These are phyloP conservation scores for Rhizopogon parksii DNA, from an alignment of 1,284 basidiomycete genomes.

Conservation along the genomic window DNA sequence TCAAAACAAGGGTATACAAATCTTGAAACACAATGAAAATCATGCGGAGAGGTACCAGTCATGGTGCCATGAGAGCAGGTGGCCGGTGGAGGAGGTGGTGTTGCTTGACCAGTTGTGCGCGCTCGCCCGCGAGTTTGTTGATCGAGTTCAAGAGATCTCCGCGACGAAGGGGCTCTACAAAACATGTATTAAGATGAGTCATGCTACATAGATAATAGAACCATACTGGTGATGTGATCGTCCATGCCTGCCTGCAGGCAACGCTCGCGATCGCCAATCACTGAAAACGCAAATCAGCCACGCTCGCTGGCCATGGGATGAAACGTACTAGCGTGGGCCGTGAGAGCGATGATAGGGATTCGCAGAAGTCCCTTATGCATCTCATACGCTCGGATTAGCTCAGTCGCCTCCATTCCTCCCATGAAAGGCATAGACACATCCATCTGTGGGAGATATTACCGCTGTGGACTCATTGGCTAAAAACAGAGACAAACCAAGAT, in stretches of 20 bases:
- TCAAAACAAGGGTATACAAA: slow-evolving; percentile 6
- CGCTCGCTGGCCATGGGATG: background rate
- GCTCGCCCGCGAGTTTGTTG: slow-evolving; percentile 58
- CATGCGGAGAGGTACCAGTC: slow-evolving; percentile 3
- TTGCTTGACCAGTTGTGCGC: slow-evolving; percentile 29
- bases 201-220: background rate
- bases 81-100: slow-evolving; percentile 27
- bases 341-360: slow-evolving; percentile 93
- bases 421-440: slow-evolving; percentile 98
- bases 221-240: slow-evolving; percentile 69
- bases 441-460: slow-evolving; percentile 54
- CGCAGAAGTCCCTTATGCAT: slow-evolving; percentile 62
- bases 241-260: slow-evolving; percentile 90
- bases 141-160: slow-evolving; percentile 73
- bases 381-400: slow-evolving; percentile 79
- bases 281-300: slow-evolving; percentile 34
- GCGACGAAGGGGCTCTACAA: slow-evolving; percentile 63
- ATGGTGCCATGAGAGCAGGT: slow-evolving; percentile 25
- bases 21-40: background rate
- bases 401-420: slow-evolving; percentile 89
- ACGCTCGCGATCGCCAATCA: slow-evolving; percentile 93
- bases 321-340: slow-evolving; percentile 79
- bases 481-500: slow-evolving; percentile 55
- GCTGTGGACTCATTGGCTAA: background rate
- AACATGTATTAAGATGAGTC: slow-evolving; percentile 9